phyloP scores from a whole-genome alignment of 371 early-diverging fungal genomes.

The Circinella umbellata region DNA sequence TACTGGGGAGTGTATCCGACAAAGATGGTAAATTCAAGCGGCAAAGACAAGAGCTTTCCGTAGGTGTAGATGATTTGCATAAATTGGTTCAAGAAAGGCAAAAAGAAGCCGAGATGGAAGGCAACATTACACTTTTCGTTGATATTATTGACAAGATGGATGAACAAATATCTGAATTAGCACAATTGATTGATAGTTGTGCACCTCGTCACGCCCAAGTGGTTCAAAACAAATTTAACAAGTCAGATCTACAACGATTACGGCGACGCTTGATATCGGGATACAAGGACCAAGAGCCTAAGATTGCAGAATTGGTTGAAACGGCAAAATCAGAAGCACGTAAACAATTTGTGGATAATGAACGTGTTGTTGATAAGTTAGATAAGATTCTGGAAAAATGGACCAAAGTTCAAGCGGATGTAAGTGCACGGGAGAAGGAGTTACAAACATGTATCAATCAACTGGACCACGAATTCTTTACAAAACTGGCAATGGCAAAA shows the following conservation, averaged over 20 bases:
- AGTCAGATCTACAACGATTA: conserved; percentile 52
- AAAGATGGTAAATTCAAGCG: conserved; percentile 38
- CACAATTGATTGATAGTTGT: conserved; percentile 33
- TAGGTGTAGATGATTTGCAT: conserved; percentile 39
- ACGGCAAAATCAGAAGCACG: conserved; percentile 43
- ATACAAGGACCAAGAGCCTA: conserved; percentile 37
- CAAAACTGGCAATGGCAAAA: conserved; percentile 50
- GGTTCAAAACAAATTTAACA: conserved; percentile 41
- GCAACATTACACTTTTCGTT: conserved; percentile 48
- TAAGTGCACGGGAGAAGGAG: conserved; percentile 38
- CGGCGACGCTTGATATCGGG: conserved; percentile 40
- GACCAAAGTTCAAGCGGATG: conserved; percentile 37
- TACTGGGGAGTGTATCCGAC: conserved; percentile 24
- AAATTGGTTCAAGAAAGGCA: conserved; percentile 37
- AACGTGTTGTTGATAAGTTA: conserved; percentile 48
- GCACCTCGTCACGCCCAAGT: conserved; percentile 42
- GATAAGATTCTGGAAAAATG: conserved; percentile 51
- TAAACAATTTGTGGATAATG: conserved; percentile 47
- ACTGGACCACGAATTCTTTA: conserved; percentile 52
- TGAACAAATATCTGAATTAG: conserved; percentile 33
- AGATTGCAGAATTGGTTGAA: conserved; percentile 25
- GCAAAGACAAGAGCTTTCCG: conserved; percentile 36
- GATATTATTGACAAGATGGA: conserved; percentile 51
- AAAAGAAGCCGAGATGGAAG: conserved; percentile 46
- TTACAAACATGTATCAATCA: conserved; percentile 44